Evolutionary conservation across 176 grass and related monocot species (phyloP).

Genomic region (Saccharum officinarum): DNA sequence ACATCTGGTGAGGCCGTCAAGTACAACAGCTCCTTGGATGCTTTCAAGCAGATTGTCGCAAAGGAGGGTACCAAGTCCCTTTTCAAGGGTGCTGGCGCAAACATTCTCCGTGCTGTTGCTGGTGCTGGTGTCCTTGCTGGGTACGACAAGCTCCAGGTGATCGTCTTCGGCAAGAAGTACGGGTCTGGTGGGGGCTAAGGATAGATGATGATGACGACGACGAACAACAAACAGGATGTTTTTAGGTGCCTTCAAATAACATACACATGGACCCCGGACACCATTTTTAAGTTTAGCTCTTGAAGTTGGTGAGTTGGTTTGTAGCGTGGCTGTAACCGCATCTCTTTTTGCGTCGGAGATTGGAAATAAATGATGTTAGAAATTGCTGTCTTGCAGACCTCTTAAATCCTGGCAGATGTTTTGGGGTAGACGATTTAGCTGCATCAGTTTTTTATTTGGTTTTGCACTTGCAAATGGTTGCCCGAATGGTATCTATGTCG

Average conservation of each 20-base stretch:
- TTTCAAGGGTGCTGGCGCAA: slow-evolving; percentile 65
- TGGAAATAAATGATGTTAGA: slow-evolving; percentile 10
- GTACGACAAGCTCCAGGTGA: slow-evolving; percentile 62
- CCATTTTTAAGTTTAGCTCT: slow-evolving; percentile 20
- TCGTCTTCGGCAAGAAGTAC: slow-evolving; percentile 65
- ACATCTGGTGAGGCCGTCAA: slow-evolving; percentile 70
- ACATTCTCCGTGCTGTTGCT: slow-evolving; percentile 63
- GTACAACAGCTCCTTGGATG: slow-evolving; percentile 55
- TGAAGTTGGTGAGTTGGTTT: background rate
- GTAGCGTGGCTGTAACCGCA: background rate
- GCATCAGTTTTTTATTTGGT: background rate
- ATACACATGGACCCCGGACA: background rate
- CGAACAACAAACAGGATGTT: background rate
- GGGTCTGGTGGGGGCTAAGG: slow-evolving; percentile 55
- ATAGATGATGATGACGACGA: slow-evolving; percentile 23
- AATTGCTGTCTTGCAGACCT: background rate
- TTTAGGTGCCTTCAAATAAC: slow-evolving; percentile 39
- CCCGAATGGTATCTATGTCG: background rate
- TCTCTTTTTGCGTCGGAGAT: background rate
- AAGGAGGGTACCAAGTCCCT: slow-evolving; percentile 58
- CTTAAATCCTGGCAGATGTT: background rate
- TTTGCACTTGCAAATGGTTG: background rate
- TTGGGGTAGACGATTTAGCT: background rate
- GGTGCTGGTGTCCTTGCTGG: slow-evolving; percentile 67
- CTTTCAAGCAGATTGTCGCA: slow-evolving; percentile 61